These are phyloP conservation scores for Lonicera japonica DNA, from an alignment of 129 eudicot genomes.

Conservation along the genomic window DNA sequence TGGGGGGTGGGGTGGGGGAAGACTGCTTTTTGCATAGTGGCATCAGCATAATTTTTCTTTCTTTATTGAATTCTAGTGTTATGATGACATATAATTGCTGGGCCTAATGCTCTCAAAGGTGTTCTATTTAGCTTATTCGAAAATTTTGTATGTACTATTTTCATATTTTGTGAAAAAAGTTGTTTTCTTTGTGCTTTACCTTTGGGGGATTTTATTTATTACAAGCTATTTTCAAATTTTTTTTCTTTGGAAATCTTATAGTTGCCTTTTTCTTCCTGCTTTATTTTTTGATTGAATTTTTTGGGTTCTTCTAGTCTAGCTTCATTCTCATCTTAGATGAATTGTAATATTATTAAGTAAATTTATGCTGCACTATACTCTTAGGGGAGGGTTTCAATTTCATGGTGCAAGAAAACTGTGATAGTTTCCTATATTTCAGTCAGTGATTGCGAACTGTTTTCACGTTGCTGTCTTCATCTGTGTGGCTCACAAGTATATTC, in stretches of 20 bases:
- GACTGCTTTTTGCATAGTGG: constrained; percentile 23
- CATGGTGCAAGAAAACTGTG: too few relatives aligned
- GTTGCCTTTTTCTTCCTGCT: neutral
- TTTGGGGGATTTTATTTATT: neutral
- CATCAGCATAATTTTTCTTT: constrained; percentile 20
- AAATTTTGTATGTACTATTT: neutral
- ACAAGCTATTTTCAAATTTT: neutral
- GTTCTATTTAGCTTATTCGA: neutral
- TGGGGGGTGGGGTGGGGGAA: too few relatives aligned
- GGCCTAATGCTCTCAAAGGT: neutral
- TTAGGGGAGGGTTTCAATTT: neutral
- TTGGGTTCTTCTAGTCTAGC: too few relatives aligned
- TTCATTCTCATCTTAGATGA: neutral
- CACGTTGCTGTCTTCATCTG: too few relatives aligned
- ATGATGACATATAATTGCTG: constrained; percentile 24
- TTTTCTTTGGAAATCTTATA: neutral
- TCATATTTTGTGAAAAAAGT: neutral
- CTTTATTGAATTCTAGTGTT: constrained; percentile 4
- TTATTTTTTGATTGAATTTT: neutral
- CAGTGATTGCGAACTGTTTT: neutral
- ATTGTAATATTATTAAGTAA: neutral
- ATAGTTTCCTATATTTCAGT: neutral
- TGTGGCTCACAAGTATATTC: neutral
- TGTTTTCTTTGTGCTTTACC: neutral
- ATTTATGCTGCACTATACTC: neutral